Base-by-base conservation (phyloP, 441 rosid species). In the Omphalea diandra region DNA sequence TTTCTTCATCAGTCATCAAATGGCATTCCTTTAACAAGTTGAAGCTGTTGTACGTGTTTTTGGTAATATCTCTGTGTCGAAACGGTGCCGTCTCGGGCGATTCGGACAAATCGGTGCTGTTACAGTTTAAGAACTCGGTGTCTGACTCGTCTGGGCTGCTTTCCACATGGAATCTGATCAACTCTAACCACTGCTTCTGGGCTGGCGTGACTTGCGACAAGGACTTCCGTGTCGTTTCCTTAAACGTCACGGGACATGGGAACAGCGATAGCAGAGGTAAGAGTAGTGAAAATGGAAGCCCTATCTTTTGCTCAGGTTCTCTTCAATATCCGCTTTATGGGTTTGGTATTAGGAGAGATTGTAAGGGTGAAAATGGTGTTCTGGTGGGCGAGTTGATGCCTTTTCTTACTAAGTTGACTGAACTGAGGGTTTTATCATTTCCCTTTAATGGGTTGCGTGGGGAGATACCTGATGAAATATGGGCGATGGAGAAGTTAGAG, bases 81-180 rank as follows among this genome's bases (percentile, higher is more conserved):
- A 69, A 54, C 72, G 63, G 26, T 54, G 67, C 69, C 4, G 84
- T 62, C 73, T 63, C 54, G 12, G 78, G 79, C 7, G 84, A 74
- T 75, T 80, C 90, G 22, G 97, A 87, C 69, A 83, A 85, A 80
- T 86, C 90, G 47, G 85, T 74, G 75, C 84, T 91, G 68, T 79
- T 91, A 33, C 82, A 83, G 84, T 85, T 93, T 77, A 93, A 88
- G 88, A 76, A 77, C 72, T 82, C 86, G 0, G 80, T 87, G 17
- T 82, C 86, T 18, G 98, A 91, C 68, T 78, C 88, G n/a, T 72
- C 80, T 9, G 91, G 90, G 53, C 47, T 89, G 76, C 91, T 91
- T 15, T 78, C 83, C 38, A 79, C 81, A 72, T 91, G 98, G 97
- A 73, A 75, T 57, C 77, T 43, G 82, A 68, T 15, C 46, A 79